Evolutionary conservation across 169 alveolate genomes (phyloP).

Genomic region (Perkinsus marinus): DNA sequence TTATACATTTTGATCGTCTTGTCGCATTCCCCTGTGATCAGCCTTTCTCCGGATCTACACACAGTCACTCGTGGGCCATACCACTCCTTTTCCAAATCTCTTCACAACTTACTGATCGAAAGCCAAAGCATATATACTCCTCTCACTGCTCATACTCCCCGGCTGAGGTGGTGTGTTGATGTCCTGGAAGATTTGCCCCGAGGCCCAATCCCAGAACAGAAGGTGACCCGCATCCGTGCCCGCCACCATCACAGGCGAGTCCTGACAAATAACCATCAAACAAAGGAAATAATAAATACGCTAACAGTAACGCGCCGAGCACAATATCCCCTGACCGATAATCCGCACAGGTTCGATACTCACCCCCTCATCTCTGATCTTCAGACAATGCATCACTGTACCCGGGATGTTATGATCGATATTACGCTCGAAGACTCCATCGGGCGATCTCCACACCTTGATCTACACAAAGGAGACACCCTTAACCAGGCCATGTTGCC

Average conservation of each 20-base stretch:
- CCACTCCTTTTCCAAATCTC: too few relatives aligned
- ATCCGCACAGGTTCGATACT: neutral
- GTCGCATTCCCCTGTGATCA: conserved; percentile 77
- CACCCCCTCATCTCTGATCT: neutral
- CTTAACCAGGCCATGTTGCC: neutral
- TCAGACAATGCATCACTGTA: neutral
- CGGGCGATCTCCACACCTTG: conserved; percentile 11
- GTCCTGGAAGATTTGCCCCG: conserved; percentile 61
- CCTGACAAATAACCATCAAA: conserved; percentile 41
- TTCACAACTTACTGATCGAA: conserved; percentile 40
- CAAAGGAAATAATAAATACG: conserved; percentile 50
- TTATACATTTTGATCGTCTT: conserved; percentile 68
- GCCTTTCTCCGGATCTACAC: conserved; percentile 34
- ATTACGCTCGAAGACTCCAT: neutral
- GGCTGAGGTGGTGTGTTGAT: conserved; percentile 53
- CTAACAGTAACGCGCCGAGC: conserved; percentile 9
- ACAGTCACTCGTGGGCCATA: neutral
- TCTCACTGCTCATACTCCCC: conserved; percentile 69
- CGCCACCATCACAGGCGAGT: conserved; percentile 50
- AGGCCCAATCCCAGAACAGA: conserved; percentile 68
- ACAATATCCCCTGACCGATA: too few relatives aligned
- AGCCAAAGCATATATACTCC: conserved; percentile 56
- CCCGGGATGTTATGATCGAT: neutral
- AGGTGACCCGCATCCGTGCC: conserved; percentile 68
- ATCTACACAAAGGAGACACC: conserved; percentile 30